Percentiles rank a stretch among this genome's conserved stretches.
Conservation (phyloP, 2,329 filamentous ascomycete species). For the Hymenoscyphus fraxineus region DNA sequence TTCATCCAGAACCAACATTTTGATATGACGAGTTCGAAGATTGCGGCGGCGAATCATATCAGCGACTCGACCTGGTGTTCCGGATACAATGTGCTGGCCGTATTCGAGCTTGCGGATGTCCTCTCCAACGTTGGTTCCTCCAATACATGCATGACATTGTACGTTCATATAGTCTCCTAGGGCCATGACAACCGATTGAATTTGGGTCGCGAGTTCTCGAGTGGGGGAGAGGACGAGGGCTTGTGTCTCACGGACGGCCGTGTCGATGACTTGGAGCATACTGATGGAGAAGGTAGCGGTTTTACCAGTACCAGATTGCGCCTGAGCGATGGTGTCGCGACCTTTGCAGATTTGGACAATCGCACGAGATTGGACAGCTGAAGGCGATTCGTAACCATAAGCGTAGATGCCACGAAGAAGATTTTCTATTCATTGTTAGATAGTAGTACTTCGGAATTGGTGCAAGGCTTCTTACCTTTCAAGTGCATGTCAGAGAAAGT, state of each 20-base stretch:
- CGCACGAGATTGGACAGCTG: conserved; percentile 93
- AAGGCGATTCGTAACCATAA: conserved; percentile 97
- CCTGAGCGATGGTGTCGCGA: conserved; percentile 97
- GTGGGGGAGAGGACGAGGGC: conserved; percentile 94
- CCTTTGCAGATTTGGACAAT: conserved; percentile 99
- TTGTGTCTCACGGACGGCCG: conserved; percentile 86
- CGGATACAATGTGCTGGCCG: conserved; percentile 95
- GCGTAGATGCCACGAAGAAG: conserved; percentile 96
- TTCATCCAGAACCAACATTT: conserved; percentile 74
- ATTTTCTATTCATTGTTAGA: conserved; percentile 59
- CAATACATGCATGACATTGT: conserved; percentile 97
- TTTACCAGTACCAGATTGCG: conserved; percentile 99
- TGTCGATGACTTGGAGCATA: conserved; percentile 94
- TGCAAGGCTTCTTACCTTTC: conserved; percentile 56
- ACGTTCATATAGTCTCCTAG: conserved; percentile 99
- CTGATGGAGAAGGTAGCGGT: conserved; percentile 96
- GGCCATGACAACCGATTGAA: conserved; percentile 98
- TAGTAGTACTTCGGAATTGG: background rate
- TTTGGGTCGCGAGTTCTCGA: conserved; percentile 94
- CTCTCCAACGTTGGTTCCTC: conserved; percentile 95
- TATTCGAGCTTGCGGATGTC: conserved; percentile 98
- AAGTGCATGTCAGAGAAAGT: conserved; percentile 92
- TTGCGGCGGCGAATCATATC: conserved; percentile 76
- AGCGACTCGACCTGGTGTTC: conserved; percentile 93
- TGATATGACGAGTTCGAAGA: conserved; percentile 70